These are phyloP conservation scores for Bonia amplexicaulis DNA, from an alignment of 176 grass and related monocot genomes.

Conservation along the genomic window DNA sequence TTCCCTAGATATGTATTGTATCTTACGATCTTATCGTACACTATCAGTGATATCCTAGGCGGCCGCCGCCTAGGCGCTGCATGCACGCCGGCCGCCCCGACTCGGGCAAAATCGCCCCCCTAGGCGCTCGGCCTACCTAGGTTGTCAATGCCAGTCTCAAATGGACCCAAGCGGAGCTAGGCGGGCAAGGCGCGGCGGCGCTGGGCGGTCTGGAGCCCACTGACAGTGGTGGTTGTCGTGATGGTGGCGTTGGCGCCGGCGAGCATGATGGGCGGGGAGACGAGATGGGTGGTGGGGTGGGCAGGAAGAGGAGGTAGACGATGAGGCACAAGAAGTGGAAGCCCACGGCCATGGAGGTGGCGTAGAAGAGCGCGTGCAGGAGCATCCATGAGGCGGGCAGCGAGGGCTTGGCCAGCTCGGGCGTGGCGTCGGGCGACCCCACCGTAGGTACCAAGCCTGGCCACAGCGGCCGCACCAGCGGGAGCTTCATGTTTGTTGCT, in stretches of 20 bases:
- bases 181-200: no score
- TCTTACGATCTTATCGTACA: background rate
- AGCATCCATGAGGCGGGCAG: slow-evolving; percentile 52
- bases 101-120: no score
- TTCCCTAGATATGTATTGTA: background rate
- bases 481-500: slow-evolving; percentile 34
- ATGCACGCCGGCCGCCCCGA: no score
- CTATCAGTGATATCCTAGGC: background rate
- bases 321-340: slow-evolving; percentile 92
- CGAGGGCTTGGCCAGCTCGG: slow-evolving; percentile 29
- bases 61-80: no score
- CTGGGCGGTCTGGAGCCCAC: no score
- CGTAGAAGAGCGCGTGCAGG: slow-evolving; percentile 78
- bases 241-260: slow-evolving; percentile 37
- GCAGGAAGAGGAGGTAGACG: slow-evolving; percentile 82
- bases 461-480: slow-evolving; percentile 14
- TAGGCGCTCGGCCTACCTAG: no score
- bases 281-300: slow-evolving; percentile 28
- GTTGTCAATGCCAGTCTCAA: no score
- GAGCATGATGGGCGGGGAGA: slow-evolving; percentile 36
- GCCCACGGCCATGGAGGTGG: slow-evolving; percentile 69
- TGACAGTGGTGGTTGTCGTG: background rate
- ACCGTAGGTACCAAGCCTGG: background rate
- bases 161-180: no score
- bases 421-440: background rate